phyloP scores from a whole-genome alignment of 1,284 basidiomycete genomes.

The Bondarzewia mesenterica region DNA sequence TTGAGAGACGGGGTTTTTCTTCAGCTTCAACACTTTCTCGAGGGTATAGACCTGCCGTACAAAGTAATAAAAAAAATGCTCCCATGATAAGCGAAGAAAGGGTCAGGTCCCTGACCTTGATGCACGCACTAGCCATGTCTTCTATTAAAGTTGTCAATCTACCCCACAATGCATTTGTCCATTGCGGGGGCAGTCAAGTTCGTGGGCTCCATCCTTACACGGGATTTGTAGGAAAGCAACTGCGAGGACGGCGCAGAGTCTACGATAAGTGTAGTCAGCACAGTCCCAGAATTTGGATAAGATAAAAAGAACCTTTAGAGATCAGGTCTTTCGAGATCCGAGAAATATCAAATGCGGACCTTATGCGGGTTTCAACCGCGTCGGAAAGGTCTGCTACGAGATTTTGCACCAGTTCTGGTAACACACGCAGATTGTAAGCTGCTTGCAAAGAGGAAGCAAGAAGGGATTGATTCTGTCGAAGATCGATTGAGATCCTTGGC shows the following conservation, averaged over 20 bases:
- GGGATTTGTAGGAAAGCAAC: constrained; percentile 61
- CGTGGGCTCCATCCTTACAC: constrained; percentile 80
- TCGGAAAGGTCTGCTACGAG: constrained; percentile 79
- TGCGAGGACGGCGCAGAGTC: constrained; percentile 31
- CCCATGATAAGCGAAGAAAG: not conserved
- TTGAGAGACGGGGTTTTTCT: constrained; percentile 75
- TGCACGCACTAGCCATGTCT: constrained; percentile 85
- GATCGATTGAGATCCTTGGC: constrained; percentile 1
- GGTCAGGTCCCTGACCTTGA: constrained; percentile 55
- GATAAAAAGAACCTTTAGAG: constrained; percentile 40
- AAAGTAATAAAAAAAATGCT: no score
- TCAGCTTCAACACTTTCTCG: constrained; percentile 87
- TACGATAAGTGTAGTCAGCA: constrained; percentile 21
- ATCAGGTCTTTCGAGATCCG: constrained; percentile 79
- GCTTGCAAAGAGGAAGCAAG: constrained; percentile 91
- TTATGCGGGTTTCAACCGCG: constrained; percentile 76
- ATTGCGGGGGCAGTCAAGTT: constrained; percentile 74
- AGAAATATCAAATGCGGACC: constrained; percentile 77
- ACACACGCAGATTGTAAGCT: constrained; percentile 82
- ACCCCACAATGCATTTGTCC: constrained; percentile 75
- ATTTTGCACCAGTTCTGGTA: constrained; percentile 78
- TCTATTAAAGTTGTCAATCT: constrained; percentile 79
- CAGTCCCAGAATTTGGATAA: not conserved
- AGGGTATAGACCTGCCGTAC: constrained; percentile 86
- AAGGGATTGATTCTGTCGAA: constrained; percentile 72